Evolutionary conservation across 1,139 yeast genomes (phyloP).

Genomic region (Suhomyces choctaworum): DNA sequence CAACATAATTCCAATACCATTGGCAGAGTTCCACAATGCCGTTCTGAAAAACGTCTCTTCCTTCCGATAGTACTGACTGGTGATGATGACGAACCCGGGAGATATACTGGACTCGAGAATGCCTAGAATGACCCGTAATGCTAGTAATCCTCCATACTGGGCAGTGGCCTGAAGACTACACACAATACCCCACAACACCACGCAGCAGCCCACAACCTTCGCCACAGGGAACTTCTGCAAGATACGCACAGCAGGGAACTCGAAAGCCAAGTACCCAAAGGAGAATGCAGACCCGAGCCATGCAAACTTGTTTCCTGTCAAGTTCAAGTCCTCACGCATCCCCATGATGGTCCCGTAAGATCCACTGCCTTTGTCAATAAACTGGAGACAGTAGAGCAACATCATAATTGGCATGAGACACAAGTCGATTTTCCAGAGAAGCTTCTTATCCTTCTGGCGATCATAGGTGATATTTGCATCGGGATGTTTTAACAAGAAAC

Average conservation of each 20-base stretch:
- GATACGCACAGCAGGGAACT: constrained; percentile 43
- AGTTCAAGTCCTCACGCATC: constrained; percentile 44
- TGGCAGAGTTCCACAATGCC: constrained; percentile 50
- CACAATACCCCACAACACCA: constrained; percentile 49
- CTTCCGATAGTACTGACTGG: constrained; percentile 55
- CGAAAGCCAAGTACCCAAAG: constrained; percentile 51
- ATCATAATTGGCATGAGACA: constrained; percentile 56
- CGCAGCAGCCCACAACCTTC: constrained; percentile 33
- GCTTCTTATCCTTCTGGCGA: constrained; percentile 16
- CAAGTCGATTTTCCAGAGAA: constrained; percentile 54
- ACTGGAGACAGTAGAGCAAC: constrained; percentile 54
- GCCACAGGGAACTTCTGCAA: constrained; percentile 48
- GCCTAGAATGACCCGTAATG: constrained; percentile 52
- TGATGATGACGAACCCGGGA: constrained; percentile 54
- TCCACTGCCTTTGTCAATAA: constrained; percentile 62
- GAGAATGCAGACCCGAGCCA: constrained; percentile 62
- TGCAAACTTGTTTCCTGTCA: constrained; percentile 53
- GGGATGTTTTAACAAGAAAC: background rate
- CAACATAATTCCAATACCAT: constrained; percentile 52
- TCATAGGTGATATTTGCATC: constrained; percentile 1
- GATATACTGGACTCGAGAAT: constrained; percentile 54
- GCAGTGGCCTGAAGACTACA: constrained; percentile 44
- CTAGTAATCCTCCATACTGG: constrained; percentile 38
- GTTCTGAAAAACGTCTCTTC: constrained; percentile 52
- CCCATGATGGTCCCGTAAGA: constrained; percentile 65